Evolutionary conservation across 129 eudicot genomes (phyloP), one percentile per base, ranked within the genome.

Genomic region (Sambucus nigra): DNA sequence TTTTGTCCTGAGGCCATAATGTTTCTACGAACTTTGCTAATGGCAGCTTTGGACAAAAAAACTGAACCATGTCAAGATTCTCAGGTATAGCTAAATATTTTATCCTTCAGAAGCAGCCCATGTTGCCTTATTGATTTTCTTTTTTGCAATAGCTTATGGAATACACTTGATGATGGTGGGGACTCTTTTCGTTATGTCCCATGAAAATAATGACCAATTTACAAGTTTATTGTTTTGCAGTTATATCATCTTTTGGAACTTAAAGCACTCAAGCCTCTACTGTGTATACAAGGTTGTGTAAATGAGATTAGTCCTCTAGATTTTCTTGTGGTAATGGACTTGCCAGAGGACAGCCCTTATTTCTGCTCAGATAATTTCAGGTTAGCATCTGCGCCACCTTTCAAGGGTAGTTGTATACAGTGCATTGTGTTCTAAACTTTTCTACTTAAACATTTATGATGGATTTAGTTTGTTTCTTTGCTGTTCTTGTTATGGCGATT

Each of bases 1-100:
- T 82, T 92, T 53, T 92, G 94, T 65, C 99, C 96, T 2, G 99
- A 92, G 74, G 94, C 91, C 13, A 53, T 86, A 29, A 69, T 74
- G 40, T 92, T 86, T 73, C 29, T 92, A 17, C 73, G 65, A 50
- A 72, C 96, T 24, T 47, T 86, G 71, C 71, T 86, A 54, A 59
- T 79, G 66, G 69, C 99, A 29, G 84, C 87, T 58, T 57, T 70
- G 0, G 61, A 74, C 33, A 77, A 70, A 55, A 75, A 76, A 40
- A 52, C 76, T 5, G 60, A 63, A 47, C 39, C 55, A 2, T 31
- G 48, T 63, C 71, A 59, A 55, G 63, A 71, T 52, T 70, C 84
- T 31, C 82, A 86, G 91, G 98, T 85, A 35, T 42, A 48, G 20
- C 60, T 49, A 20, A 7, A 29, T 31, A 3, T 25, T 25, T 53